Base-by-base conservation (phyloP, 129 eudicot genomes). In the Flaveria linearis region DNA sequence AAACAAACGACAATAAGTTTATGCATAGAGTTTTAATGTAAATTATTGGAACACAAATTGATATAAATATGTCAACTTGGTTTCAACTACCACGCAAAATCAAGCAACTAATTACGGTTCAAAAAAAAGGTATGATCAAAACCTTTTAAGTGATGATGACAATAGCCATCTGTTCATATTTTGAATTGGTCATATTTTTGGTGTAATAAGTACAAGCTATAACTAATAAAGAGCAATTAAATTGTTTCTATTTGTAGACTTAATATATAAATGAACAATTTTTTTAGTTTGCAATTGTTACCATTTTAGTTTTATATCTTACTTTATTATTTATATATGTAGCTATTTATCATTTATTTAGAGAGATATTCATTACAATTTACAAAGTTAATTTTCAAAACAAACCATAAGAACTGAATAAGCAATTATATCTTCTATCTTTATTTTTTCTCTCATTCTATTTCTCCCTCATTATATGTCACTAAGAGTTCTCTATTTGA, bases 1-100 rank as follows among this genome's bases (percentile, higher is more conserved):
- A 66, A 39, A 23, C 18, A 47, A 41, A 69, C 14, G 36, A 42
- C 52, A 46, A 28, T 18, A 68, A 43, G 33, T 46, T 41, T 25
- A 22, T 45, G 22, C 18, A 58, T 9, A 58, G 36, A 58, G 23
- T 58, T 58, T 22, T 15, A 58, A 22, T 58, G 30, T 62, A 3
- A 1, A 62, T n/a, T 55, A 18, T 55, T 49, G 5, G n/a, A 22
- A 23, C 6, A 63, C 17, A 16, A 66, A 6, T 2, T 39, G 16
- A 17, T 36, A 8, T 41, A 66, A 17, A 41, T 22, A 50, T 58
- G 78, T 60, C 60, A 25, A 74, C 60, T 60, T 45, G 62, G 47
- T 75, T 62, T 43, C 57, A 74, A 25, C 70, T 71, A 23, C 47
- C 55, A 42, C 30, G 61, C 79, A 15, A 28, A 43, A 47, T 60